Conservation (phyloP, 441 rosid species). For the Populus hybrid region DNA sequence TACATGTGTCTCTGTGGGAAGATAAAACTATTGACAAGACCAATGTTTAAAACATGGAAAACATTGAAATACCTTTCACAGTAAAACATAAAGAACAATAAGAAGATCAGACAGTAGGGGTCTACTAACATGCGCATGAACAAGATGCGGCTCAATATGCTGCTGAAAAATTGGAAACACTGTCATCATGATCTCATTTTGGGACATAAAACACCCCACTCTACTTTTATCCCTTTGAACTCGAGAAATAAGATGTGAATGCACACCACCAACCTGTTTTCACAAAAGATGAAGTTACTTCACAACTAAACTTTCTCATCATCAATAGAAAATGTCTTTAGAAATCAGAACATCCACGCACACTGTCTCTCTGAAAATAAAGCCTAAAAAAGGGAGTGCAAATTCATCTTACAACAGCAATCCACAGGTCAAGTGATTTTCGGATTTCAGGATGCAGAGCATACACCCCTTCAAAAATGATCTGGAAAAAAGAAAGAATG, state of each 20-base stretch:
- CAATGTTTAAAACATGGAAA: background rate
- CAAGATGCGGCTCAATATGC: slow-evolving; percentile 98
- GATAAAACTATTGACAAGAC: background rate
- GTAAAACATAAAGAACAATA: slow-evolving; percentile 7
- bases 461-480: slow-evolving; percentile 96
- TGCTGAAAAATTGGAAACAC: slow-evolving; percentile 99
- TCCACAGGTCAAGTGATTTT: slow-evolving; percentile 88
- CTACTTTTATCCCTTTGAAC: slow-evolving; percentile 99
- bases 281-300: slow-evolving; percentile 22
- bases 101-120: slow-evolving; percentile 17
- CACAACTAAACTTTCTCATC: slow-evolving; percentile 10
- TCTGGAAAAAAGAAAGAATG: slow-evolving; percentile 41
- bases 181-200: slow-evolving; percentile 96
- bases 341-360: background rate
- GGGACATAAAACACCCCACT: slow-evolving; percentile 86
- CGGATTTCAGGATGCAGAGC: slow-evolving; percentile 97
- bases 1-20: background rate
- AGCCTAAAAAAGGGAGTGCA: slow-evolving; percentile 16
- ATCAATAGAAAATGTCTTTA: background rate
- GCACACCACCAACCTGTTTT: slow-evolving; percentile 97
- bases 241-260: slow-evolving; percentile 96
- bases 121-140: slow-evolving; percentile 94
- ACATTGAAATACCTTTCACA: background rate
- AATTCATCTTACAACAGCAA: slow-evolving; percentile 86
- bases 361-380: slow-evolving; percentile 14